Evolutionary conservation across 495 filamentous ascomycete species (phyloP).

Genomic region (Alectoria sarmentosa): DNA sequence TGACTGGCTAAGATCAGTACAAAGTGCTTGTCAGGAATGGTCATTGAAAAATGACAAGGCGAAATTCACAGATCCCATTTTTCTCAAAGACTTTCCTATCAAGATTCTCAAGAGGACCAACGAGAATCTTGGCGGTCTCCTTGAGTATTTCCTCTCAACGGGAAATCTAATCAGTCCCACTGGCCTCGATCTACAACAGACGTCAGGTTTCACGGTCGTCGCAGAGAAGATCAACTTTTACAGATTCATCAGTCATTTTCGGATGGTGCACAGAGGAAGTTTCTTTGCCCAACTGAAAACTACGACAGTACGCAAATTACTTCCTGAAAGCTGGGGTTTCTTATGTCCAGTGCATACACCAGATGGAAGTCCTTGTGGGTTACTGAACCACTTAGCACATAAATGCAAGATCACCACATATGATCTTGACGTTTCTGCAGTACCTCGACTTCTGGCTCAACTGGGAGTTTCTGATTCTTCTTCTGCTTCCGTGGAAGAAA

Average conservation of each 20-base stretch:
- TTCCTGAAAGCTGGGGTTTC: constrained; percentile 98
- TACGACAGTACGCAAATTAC: constrained; percentile 87
- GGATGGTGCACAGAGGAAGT: constrained; percentile 96
- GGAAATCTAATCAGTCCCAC: constrained; percentile 87
- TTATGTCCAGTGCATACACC: constrained; percentile 96
- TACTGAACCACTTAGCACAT: constrained; percentile 92
- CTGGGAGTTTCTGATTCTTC: constrained; percentile 69
- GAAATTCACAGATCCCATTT: constrained; percentile 62
- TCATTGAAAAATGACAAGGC: constrained; percentile 52
- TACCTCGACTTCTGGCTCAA: constrained; percentile 64
- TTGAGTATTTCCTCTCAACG: constrained; percentile 95
- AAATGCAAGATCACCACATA: constrained; percentile 84
- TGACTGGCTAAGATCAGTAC: constrained; percentile 64
- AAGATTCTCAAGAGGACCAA: constrained; percentile 73
- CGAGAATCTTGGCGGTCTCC: constrained; percentile 74
- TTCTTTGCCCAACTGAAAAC: constrained; percentile 98
- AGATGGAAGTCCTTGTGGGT: constrained; percentile 88
- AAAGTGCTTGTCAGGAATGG: constrained; percentile 62
- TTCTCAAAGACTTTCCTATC: constrained; percentile 67
- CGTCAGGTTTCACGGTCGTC: constrained; percentile 90
- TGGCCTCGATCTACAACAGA: constrained; percentile 88
- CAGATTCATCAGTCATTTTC: constrained; percentile 97
- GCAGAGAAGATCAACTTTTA: constrained; percentile 99
- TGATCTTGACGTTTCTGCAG: constrained; percentile 57
- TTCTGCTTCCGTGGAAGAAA: constrained; percentile 68